These are phyloP conservation scores for Euphorbia lathyris DNA, from an alignment of 345 rosid species.

Conservation along the genomic window DNA sequence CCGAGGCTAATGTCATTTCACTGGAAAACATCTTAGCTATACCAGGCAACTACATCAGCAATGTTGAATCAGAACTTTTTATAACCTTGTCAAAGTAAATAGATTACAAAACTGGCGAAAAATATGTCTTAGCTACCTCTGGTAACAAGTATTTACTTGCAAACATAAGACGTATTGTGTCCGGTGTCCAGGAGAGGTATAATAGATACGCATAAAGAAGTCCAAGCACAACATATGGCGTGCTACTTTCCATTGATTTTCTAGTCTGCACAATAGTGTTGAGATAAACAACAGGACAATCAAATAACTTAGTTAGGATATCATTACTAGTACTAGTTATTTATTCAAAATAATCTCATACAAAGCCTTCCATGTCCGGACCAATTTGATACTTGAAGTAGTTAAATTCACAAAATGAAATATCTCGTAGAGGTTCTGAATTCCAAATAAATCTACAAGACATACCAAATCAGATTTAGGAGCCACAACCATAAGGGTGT, in stretches of 20 bases:
- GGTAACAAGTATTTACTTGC: slow-evolving; percentile 76
- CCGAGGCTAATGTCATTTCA: slow-evolving; percentile 87
- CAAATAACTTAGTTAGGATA: no score
- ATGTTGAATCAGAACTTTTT: not conserved
- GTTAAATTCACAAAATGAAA: no score
- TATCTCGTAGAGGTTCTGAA: not conserved
- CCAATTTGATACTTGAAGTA: no score
- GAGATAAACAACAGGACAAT: no score
- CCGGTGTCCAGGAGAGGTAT: slow-evolving; percentile 90
- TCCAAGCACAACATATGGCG: slow-evolving; percentile 67
- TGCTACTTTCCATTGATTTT: slow-evolving; percentile 65
- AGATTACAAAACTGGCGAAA: not conserved
- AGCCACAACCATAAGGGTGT: slow-evolving; percentile 86
- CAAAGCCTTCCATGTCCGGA: no score
- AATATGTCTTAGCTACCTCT: slow-evolving; percentile 48
- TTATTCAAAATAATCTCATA: no score
- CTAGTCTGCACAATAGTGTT: no score
- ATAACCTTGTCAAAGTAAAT: not conserved
- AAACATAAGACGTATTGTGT: slow-evolving; percentile 59
- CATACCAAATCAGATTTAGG: slow-evolving; percentile 79
- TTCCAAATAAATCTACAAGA: slow-evolving; percentile 6
- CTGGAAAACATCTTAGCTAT: slow-evolving; percentile 81
- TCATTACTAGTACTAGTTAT: no score
- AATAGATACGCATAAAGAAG: slow-evolving; percentile 63
- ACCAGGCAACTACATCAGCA: slow-evolving; percentile 54